phyloP scores from a whole-genome alignment of 495 filamentous ascomycete genomes.

The Pyrenopolyporus hunteri region DNA sequence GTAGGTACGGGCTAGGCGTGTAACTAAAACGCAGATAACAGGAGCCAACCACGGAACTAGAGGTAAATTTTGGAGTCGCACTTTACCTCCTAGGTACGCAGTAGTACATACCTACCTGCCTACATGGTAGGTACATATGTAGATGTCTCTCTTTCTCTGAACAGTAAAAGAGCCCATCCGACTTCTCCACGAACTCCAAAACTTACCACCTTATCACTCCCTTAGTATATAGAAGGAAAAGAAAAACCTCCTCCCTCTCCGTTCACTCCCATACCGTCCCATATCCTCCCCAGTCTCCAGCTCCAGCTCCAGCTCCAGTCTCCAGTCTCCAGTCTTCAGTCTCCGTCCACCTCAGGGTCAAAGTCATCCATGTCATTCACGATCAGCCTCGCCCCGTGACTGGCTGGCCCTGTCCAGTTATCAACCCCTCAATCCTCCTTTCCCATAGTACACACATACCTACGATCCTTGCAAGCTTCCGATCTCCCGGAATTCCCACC shows the following conservation, averaged over 20 bases:
- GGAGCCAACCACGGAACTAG: background rate
- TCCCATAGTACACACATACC: too few species aligned
- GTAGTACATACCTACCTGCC: background rate
- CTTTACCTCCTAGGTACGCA: background rate
- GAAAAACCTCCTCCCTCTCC: background rate
- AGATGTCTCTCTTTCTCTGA: background rate
- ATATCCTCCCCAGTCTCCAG: too few species aligned
- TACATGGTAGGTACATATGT: slow-evolving; percentile 5
- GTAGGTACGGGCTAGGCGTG: slow-evolving; percentile 8
- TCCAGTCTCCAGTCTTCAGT: background rate
- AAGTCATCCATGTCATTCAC: slow-evolving; percentile 33
- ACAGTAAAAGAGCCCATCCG: background rate
- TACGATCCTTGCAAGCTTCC: slow-evolving; percentile 41
- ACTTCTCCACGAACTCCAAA: background rate
- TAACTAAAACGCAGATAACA: slow-evolving; percentile 15
- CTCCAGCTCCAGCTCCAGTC: background rate
- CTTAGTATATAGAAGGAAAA: background rate
- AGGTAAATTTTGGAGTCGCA: background rate
- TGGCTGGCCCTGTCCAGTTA: slow-evolving; percentile 37
- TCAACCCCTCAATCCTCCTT: slow-evolving; percentile 37
- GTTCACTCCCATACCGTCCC: slow-evolving; percentile 16
- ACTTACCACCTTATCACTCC: background rate
- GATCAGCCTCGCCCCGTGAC: slow-evolving; percentile 19
- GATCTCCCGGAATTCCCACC: slow-evolving; percentile 44
- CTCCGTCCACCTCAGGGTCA: slow-evolving; percentile 7